Evolutionary conservation across 73 alveolate species (phyloP), one percentile per base, ranked within the genome.

Genomic region (Uronychia setigera): DNA sequence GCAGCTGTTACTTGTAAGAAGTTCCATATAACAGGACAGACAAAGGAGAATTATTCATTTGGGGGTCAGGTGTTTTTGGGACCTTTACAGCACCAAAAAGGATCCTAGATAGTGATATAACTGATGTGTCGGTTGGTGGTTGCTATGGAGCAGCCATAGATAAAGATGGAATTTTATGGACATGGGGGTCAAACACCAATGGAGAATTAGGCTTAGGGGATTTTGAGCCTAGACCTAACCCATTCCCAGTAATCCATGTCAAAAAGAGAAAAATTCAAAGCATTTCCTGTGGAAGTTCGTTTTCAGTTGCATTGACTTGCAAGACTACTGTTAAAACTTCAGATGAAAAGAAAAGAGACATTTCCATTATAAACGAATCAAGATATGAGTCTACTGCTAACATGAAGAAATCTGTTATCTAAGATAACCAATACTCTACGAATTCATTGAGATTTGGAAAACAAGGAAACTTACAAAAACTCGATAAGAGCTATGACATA

Each of bases 51-150:
- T 19, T 46, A 46, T 46, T 46, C 67, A 46, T 87, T 28, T 87
- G 93, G 92, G 93, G 93, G 30, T 35, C 93, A 11, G 93, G 93
- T 31, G 91, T 87, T 29, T 87, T 87, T 87, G 93, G 93, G 76
- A 90, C 60, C n/a, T 83, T 30, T 74, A 29, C 32, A n/a, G 30
- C 27, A 34, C 93, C 93, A 30, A 59, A 74, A 35, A 59, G 60
- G 32, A 35, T 83, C 58, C 25, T 59, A 14, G 75, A 46, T 31
- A 35, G 32, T 29, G 90, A 83, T 14, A 80, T 85, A 31, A 75
- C 29, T 33, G 93, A 87, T 74, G 81, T 87, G 26, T 59, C 88
- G 1, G 67, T 87, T 0, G 93, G 93, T 0, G 93, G 93, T 19
- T 80, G 83, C 80, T 83, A 78, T 32, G 87, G 87, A 26, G 80